Conservation (phyloP, 1,284 basidiomycete species). For the Ceratobasidium papillatum region DNA sequence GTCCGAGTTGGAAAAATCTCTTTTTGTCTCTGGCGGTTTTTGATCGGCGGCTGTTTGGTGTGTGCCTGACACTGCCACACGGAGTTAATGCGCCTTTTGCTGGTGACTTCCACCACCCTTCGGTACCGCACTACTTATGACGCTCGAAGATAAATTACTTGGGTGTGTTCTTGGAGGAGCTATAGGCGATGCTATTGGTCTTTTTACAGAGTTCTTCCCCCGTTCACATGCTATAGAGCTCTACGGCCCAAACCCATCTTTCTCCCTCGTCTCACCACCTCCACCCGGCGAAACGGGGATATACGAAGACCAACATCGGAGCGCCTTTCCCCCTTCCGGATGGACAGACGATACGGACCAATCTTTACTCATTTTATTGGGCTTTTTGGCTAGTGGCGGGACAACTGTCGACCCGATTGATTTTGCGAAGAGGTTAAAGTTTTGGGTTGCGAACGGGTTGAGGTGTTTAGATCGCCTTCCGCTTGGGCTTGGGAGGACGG, state of each 20-base stretch:
- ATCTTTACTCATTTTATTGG: constrained; percentile 31
- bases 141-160: constrained; percentile 1
- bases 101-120: constrained; percentile 3
- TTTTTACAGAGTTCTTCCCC: constrained; percentile 33
- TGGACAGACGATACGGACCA: constrained; percentile 43
- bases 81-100: not conserved
- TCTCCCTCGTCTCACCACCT: constrained; percentile 18
- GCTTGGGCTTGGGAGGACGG: constrained; percentile 40
- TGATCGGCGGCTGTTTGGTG: not conserved
- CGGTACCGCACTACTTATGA: not conserved
- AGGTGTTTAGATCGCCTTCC: constrained; percentile 39
- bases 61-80: constrained; percentile 1
- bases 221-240: constrained; percentile 1
- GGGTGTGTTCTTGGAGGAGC: constrained; percentile 37
- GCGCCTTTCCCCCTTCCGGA: constrained; percentile 25
- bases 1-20: not conserved
- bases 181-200: constrained; percentile 37
- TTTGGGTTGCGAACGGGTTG: constrained; percentile 36
- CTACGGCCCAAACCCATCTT: constrained; percentile 32
- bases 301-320: constrained; percentile 30
- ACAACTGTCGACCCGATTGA: constrained; percentile 11
- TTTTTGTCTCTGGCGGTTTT: not conserved
- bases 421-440: constrained; percentile 39
- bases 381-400: constrained; percentile 36
- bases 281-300: constrained; percentile 14